Base-by-base conservation (phyloP, 495 filamentous ascomycete species). In the Trichoderma erinaceum region DNA sequence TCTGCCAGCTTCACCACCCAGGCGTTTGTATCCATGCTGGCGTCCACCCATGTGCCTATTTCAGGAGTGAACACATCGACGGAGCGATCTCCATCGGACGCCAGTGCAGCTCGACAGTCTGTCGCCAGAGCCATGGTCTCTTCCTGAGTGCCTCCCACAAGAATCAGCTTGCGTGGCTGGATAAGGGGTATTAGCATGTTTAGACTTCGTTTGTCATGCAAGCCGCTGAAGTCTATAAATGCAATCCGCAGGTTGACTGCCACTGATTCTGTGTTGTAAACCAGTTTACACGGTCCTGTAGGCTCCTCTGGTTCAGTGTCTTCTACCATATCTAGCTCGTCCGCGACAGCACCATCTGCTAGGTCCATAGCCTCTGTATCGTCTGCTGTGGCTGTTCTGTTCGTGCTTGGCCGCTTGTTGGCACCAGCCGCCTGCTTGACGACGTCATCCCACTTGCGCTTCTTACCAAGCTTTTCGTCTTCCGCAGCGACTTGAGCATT, bases 171-270 rank as follows among this genome's bases (percentile, higher is more conserved):
- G 35, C 93, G 87, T 1, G 95, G 95, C 70, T 93, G 88, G 70
- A 99, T 97, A 3, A 97, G 85, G 0, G 96, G 95, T 32, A 99
- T 90, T 41, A 99, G 81, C 90, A 97, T 97, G 76, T 91, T 90
- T 63, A 99, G 78, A 71, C 90, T 94, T 68, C 93, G 89, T 73
- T 94, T 92, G 73, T 97, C 94, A 76, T 97, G 94, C 50, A 98
- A 81, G 41, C 96, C 95, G 66, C 88, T 87, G 70, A 96, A 97
- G 75, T 99, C 95, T 27, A 98, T 88, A 75, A 90, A 94, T 16
- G 90, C 88, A 52, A 98, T 87, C 29, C 88, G 85, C 21, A 92
- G 82, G 68, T 90, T 85, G 68, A 95, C 81, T 12, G 81, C 79
- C 38, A 97, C 71, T 3, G 81, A 82, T 16, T 88, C 82, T 4